A percentile compares a stretch with the other conserved stretches of the same genome.
These are phyloP conservation scores for Pseudotsuga menziesii DNA, from an alignment of 75 land plant species.

Conservation along the genomic window DNA sequence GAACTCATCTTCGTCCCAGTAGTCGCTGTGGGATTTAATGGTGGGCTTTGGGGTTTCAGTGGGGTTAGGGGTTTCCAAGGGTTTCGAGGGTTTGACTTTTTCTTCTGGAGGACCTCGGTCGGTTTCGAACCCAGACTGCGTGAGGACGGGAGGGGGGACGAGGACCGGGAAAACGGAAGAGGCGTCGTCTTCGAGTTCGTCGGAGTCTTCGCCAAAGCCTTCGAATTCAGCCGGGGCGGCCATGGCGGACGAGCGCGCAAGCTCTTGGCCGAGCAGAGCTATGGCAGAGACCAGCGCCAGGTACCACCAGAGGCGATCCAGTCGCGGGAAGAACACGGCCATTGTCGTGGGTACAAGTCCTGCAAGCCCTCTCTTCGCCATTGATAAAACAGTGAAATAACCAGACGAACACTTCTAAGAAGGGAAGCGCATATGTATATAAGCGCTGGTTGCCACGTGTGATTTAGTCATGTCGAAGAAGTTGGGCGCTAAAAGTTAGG, in stretches of 20 bases:
- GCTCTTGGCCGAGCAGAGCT: constrained; percentile 1
- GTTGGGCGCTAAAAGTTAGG: too few relatives aligned
- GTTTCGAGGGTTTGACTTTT: not conserved
- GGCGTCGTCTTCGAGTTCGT: constrained; percentile 19
- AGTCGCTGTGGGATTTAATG: constrained; percentile 29
- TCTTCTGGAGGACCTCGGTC: constrained; percentile 22
- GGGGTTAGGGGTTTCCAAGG: constrained; percentile 1
- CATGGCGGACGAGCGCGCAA: constrained; percentile 3
- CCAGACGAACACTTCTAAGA: not conserved
- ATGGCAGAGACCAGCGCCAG: not conserved
- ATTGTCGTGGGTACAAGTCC: not conserved
- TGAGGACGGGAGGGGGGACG: not conserved
- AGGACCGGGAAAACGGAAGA: not conserved
- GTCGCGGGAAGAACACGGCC: not conserved
- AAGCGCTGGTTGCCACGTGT: too few relatives aligned
- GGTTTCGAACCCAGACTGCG: constrained; percentile 21
- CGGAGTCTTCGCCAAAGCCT: constrained; percentile 26
- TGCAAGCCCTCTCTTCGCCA: not conserved
- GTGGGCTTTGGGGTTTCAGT: constrained; percentile 5
- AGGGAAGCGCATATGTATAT: too few relatives aligned
- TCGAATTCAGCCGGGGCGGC: constrained; percentile 24
- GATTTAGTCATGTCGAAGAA: too few relatives aligned
- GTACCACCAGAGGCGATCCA: constrained; percentile 6
- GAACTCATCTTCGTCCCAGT: constrained; percentile 97
- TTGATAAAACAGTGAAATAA: not conserved